Evolutionary conservation across 1,284 basidiomycete genomes (phyloP).

Genomic region (Austropuccinia psidii): DNA sequence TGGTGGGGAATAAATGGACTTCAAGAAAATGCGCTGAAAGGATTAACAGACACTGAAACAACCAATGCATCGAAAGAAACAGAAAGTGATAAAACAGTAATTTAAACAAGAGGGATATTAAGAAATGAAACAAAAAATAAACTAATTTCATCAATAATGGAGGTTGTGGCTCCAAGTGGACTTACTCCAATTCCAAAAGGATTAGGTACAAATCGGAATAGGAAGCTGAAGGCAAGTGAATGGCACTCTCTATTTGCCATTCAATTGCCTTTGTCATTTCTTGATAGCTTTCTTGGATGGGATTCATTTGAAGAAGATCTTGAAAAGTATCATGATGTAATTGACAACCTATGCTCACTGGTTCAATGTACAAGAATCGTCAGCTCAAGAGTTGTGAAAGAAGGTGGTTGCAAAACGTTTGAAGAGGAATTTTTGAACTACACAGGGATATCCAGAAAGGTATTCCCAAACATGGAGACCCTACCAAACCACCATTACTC

Average conservation of each 20-base stretch:
- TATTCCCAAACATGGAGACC: background rate
- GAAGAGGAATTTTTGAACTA: background rate
- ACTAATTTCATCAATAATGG: background rate
- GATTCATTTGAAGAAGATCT: too few species aligned
- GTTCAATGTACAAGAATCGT: constrained; percentile 33
- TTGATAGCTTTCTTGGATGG: background rate
- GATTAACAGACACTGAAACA: background rate
- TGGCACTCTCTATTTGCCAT: constrained; percentile 14
- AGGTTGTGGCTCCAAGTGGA: background rate
- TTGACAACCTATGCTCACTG: constrained; percentile 23
- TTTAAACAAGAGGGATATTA: too few species aligned
- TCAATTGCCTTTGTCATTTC: constrained; percentile 23
- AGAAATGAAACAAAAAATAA: background rate
- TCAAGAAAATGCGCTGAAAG: background rate
- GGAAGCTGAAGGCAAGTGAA: constrained; percentile 18
- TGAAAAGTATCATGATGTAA: background rate
- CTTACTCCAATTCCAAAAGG: background rate
- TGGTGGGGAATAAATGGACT: background rate
- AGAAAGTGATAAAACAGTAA: too few species aligned
- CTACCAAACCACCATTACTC: constrained; percentile 25
- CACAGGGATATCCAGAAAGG: background rate
- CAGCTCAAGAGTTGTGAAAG: background rate
- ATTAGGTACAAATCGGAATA: background rate
- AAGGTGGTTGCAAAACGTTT: background rate
- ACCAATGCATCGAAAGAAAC: background rate